A percentile compares a stretch with the other conserved stretches of the same genome.
phyloP scores from a whole-genome alignment of 352 stramenopile species.

The Pythium chondricola region DNA sequence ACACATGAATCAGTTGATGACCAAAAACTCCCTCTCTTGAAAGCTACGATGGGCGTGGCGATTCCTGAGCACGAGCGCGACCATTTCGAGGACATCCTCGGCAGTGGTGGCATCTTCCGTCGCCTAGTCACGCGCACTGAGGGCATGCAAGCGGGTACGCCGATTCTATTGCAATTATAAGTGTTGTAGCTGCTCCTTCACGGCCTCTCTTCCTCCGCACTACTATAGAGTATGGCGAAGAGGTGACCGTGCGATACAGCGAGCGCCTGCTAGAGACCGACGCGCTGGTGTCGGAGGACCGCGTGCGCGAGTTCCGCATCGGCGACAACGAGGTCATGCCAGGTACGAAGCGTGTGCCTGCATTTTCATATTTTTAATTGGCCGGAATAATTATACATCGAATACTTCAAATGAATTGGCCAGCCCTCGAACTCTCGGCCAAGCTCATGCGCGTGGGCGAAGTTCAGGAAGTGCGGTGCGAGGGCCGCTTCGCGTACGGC shows the following conservation, averaged over 20 bases:
- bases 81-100: conserved; percentile 70
- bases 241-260: conserved; percentile 70
- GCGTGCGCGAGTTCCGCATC: conserved; percentile 68
- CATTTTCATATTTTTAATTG: no score
- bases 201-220: background rate
- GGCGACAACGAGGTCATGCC: conserved; percentile 78
- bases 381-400: background rate
- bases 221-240: conserved; percentile 66
- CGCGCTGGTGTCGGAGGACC: conserved; percentile 31
- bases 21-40: no score
- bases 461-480: conserved; percentile 61
- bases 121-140: conserved; percentile 51
- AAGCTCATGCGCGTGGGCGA: conserved; percentile 81
- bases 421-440: conserved; percentile 66
- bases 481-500: conserved; percentile 67
- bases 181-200: no score
- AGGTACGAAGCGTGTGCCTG: conserved; percentile 32
- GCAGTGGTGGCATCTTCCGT: conserved; percentile 75
- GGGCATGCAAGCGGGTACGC: conserved; percentile 56
- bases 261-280: conserved; percentile 43
- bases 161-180: no score
- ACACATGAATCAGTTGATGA: no score
- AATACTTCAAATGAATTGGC: background rate
- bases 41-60: conserved; percentile 8
- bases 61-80: conserved; percentile 37